A percentile compares a stretch with the other conserved stretches of the same genome.
These are phyloP conservation scores for Crithidia sp. DNA, from an alignment of 208 protist species.

Conservation along the genomic window DNA sequence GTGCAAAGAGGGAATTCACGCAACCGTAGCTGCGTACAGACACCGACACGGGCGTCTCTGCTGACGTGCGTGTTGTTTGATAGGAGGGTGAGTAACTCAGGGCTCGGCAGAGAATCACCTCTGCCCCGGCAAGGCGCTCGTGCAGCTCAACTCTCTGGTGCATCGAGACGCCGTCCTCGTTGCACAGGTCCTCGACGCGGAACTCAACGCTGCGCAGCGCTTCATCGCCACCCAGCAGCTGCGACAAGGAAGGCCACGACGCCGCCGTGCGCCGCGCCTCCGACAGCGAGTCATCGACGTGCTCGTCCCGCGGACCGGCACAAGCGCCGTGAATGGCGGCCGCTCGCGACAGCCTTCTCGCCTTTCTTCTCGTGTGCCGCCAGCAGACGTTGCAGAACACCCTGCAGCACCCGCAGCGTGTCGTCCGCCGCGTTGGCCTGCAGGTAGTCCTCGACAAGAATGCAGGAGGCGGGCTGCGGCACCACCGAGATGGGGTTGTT, in stretches of 20 bases:
- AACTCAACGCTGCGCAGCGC: constrained; percentile 25
- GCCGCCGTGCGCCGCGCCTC: background rate
- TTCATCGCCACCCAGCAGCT: constrained; percentile 5
- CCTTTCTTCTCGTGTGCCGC: background rate
- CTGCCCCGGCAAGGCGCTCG: constrained; percentile 15
- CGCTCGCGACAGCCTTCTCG: background rate
- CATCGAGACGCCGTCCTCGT: constrained; percentile 26
- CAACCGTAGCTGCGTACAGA: constrained; percentile 32
- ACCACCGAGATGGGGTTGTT: constrained; percentile 80
- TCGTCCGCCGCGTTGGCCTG: constrained; percentile 48
- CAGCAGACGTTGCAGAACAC: constrained; percentile 53
- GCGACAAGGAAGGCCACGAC: background rate
- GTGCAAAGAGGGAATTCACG: constrained; percentile 6
- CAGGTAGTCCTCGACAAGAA: constrained; percentile 87
- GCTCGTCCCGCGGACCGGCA: background rate
- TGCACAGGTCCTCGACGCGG: constrained; percentile 31
- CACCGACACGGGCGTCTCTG: background rate
- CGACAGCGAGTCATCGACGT: background rate
- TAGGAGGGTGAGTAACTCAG: constrained; percentile 25
- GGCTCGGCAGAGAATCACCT: constrained; percentile 11
- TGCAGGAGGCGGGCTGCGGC: constrained; percentile 47
- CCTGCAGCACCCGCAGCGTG: constrained; percentile 47
- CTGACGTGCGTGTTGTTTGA: background rate
- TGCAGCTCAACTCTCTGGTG: constrained; percentile 16
- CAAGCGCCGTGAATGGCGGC: background rate